phyloP scores from a whole-genome alignment of 352 stramenopile species.

The Phytophthora tentaculata region DNA sequence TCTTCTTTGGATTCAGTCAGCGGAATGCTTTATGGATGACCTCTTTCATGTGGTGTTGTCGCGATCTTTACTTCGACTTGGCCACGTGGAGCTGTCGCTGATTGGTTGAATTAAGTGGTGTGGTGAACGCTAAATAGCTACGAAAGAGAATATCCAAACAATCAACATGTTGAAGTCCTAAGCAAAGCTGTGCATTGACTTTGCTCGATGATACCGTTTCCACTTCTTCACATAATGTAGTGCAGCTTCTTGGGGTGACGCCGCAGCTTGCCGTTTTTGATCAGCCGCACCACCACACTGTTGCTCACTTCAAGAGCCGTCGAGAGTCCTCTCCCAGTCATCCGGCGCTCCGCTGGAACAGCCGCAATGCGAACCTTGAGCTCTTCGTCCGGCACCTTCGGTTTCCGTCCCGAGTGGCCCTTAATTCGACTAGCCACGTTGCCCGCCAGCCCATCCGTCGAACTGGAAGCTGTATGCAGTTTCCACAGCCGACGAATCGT shows the following conservation, averaged over 20 bases:
- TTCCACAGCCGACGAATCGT: slow-evolving; percentile 45
- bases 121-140: not conserved
- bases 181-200: too few species aligned
- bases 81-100: slow-evolving; percentile 21
- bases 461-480: slow-evolving; percentile 28
- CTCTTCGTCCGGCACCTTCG: slow-evolving; percentile 43
- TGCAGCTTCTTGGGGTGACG: slow-evolving; percentile 48
- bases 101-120: slow-evolving; percentile 17
- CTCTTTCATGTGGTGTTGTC: not conserved
- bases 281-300: slow-evolving; percentile 42
- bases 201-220: too few species aligned
- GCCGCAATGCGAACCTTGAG: slow-evolving; percentile 39
- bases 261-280: slow-evolving; percentile 41
- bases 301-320: slow-evolving; percentile 42
- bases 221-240: slow-evolving; percentile 40
- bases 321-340: slow-evolving; percentile 40
- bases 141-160: not conserved
- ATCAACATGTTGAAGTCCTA: not conserved
- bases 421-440: slow-evolving; percentile 45
- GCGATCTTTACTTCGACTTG: slow-evolving; percentile 24
- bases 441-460: slow-evolving; percentile 24
- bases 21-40: slow-evolving; percentile 11
- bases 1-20: not conserved
- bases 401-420: slow-evolving; percentile 39
- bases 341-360: slow-evolving; percentile 35